Conservation (phyloP, 2,329 filamentous ascomycete genomes). For the Fusarium praegraminearum region DNA sequence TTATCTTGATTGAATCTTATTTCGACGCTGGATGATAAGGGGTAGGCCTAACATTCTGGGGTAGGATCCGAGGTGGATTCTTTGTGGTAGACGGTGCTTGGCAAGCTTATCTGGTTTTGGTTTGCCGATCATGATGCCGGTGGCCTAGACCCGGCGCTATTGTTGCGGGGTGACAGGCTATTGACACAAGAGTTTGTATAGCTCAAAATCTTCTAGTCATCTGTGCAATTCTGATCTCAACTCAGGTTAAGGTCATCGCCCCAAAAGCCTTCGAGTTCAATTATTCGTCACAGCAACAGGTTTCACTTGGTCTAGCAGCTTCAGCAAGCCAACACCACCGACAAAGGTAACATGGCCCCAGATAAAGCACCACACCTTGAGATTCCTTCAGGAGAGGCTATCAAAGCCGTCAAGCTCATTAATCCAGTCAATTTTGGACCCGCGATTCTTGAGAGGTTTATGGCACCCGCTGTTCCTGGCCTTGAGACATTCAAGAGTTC, state of each 20-base stretch:
- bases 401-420: conserved; percentile 51
- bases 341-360: background rate
- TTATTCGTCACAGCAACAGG: background rate
- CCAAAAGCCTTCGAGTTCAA: background rate
- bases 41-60: conserved; percentile 10
- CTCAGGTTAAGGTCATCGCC: background rate
- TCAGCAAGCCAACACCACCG: background rate
- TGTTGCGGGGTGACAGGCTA: background rate
- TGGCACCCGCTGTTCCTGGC: conserved; percentile 53
- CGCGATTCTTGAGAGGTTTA: conserved; percentile 54
- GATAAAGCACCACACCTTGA: background rate
- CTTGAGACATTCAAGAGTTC: conserved; percentile 50
- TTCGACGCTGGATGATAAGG: background rate
- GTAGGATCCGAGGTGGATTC: conserved; percentile 4
- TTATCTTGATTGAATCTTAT: conserved; percentile 23
- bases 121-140: conserved; percentile 8
- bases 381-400: conserved; percentile 22
- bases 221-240: background rate
- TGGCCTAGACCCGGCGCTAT: conserved; percentile 9
- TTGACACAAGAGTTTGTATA: background rate
- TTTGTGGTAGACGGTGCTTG: background rate
- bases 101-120: background rate
- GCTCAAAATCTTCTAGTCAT: background rate
- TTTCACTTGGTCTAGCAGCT: background rate
- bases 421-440: conserved; percentile 57